Evolutionary conservation across 2,329 filamentous ascomycete species (phyloP), one percentile per base, ranked within the genome.

Genomic region (Hypoxylon sp.): DNA sequence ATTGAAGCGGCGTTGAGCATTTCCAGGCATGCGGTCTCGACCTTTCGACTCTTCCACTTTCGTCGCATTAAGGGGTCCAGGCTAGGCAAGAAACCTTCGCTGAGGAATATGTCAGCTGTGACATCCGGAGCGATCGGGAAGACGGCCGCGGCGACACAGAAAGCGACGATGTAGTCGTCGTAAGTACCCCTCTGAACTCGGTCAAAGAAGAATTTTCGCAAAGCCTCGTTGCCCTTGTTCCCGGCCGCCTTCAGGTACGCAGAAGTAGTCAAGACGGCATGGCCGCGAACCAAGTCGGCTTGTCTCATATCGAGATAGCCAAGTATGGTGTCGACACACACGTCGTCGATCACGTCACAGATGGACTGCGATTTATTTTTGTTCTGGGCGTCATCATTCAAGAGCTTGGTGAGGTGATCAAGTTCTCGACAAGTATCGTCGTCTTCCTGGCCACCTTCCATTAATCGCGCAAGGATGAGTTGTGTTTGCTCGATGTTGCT

Each of bases 1-100:
- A 97, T 92, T 78, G 93, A 97, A 5, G 95, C 94, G 11, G 93
- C 93, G 78, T 94, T 97, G 61, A 99, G 84, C 80, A 99, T 88
- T 74, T 97, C 92, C 70, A 99, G 80, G 49, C 93, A 91, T 2
- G 93, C 92, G 62, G 92, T 90, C 78, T 97, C 93, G 20, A 98
- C 91, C 72, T 93, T 93, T 70, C 87, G 86, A 75, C 91, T 95
- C 82, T 95, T 96, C 82, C 91, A 92, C 75, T 90, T 93, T 71
- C 89, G 87, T 69, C 91, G 86, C 78, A 97, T 91, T 56, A 96
- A 82, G 12, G 91, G 88, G 14, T 91, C 89, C 5, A 98, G 85
- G 58, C 88, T 90, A 62, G 88, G 83, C 46, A 97, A 82, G 73
- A 99, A 98, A 2, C 93, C 93, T 70, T 97, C 93, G 33, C 89